A percentile compares a stretch with the other conserved stretches of the same genome.
Evolutionary conservation across 495 filamentous ascomycete genomes (phyloP).

Genomic region (Rusavskia elegans): DNA sequence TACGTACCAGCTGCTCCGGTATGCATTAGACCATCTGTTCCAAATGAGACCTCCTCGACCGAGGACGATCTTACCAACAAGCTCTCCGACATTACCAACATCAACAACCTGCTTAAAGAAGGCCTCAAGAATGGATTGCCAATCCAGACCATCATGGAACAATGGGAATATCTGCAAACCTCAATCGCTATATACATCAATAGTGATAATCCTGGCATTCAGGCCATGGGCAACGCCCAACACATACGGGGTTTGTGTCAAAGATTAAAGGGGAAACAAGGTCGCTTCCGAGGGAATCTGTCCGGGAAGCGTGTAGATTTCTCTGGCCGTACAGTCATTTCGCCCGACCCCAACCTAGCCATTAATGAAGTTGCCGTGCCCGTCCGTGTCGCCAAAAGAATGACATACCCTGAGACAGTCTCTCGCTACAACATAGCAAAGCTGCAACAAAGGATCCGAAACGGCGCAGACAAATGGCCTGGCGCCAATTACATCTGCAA

Average conservation of each 20-base stretch:
- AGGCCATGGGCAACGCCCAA: constrained; percentile 58
- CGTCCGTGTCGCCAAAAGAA: constrained; percentile 72
- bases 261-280: constrained; percentile 90
- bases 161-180: constrained; percentile 91
- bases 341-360: constrained; percentile 83
- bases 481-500: constrained; percentile 75
- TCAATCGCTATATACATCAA: constrained; percentile 97
- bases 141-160: constrained; percentile 84
- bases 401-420: constrained; percentile 87
- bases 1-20: constrained; percentile 87
- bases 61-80: constrained; percentile 96
- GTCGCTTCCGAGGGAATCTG: constrained; percentile 89
- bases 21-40: constrained; percentile 83
- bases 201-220: constrained; percentile 82
- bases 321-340: constrained; percentile 93
- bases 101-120: constrained; percentile 66
- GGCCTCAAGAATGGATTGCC: constrained; percentile 67
- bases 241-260: constrained; percentile 87
- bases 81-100: constrained; percentile 80
- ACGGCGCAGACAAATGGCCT: constrained; percentile 63
- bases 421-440: constrained; percentile 72
- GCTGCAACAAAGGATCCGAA: constrained; percentile 50
- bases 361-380: constrained; percentile 93
- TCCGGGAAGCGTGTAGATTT: constrained; percentile 98
- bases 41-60: constrained; percentile 77